Evolutionary conservation across 116 monocot genomes (phyloP), one percentile per base, ranked within the genome.

Genomic region (Cymodocea nodosa): DNA sequence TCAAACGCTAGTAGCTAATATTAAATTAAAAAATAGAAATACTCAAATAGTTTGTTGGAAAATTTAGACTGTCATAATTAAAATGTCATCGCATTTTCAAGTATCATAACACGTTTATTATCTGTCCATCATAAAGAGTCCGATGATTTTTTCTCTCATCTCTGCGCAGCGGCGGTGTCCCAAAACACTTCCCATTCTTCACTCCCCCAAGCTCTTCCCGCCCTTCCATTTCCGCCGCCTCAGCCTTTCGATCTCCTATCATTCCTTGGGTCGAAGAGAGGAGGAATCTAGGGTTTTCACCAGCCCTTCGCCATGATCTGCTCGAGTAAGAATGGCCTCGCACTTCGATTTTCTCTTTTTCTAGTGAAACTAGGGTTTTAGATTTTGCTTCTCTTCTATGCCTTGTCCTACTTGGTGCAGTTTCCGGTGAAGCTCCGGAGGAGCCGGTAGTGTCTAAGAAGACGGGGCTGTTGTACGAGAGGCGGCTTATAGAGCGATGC

Each of bases 381-480:
- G 15, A 8, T 35, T 51, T 18, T 19, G 36, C 15, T 23, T 13
- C 17, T 48, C 12, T 66, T 10, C 39, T 25, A 0, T 30, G 14
- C 37, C 23, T 55, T 6, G 37, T 61, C 25, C 51, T 49, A 4
- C 61, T 51, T 51, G 6, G 61, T 39, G 74, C 68, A 95, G 95
- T 95, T 39, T 95, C 95, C 72, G 87, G 85, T 68, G 90, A 95
- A 67, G 87, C 80, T 64, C 87, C 95, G 72, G 90, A 90, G 76
- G 95, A 95, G 23, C 90, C 95, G 62, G 87, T 95, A n/a, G 63
- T 95, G 60, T 90, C 81, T 18, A 95, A 80, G 87, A 95, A 95
- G 54, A 90, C 95, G 1, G 90, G 95, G 51, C 75, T 87, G 22
- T 66, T 95, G 9, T 95, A 77, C 72, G 90, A 90, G 74, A 79